phyloP scores from a whole-genome alignment of 129 eudicot species.

The Chrysanthemum seticuspe region DNA sequence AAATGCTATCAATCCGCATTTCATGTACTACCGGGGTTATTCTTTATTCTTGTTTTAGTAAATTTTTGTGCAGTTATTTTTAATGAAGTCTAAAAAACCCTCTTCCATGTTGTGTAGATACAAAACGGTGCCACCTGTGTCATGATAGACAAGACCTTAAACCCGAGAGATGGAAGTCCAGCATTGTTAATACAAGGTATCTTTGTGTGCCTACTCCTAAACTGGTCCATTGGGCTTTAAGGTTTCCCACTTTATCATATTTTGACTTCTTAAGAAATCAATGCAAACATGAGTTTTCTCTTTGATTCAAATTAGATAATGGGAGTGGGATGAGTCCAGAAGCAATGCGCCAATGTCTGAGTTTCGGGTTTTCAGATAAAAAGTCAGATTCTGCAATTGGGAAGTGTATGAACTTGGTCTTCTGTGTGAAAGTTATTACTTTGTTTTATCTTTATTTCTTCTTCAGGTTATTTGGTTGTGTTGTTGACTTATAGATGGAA shows the following conservation, averaged over 20 bases:
- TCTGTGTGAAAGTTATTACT: slow-evolving; percentile 2
- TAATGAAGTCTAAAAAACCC: not conserved
- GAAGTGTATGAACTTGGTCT: slow-evolving; percentile 51
- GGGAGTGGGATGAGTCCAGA: slow-evolving; percentile 96
- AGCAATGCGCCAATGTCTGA: slow-evolving; percentile 75
- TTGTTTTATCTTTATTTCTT: not conserved
- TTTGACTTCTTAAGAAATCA: not conserved
- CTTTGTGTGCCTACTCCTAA: not conserved
- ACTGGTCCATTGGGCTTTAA: not conserved
- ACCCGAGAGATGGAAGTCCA: slow-evolving; percentile 71
- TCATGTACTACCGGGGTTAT: not conserved
- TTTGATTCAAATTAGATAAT: slow-evolving; percentile 55
- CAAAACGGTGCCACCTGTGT: slow-evolving; percentile 80
- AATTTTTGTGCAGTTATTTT: too few species aligned
- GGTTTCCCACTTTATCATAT: slow-evolving; percentile 3
- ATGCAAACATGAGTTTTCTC: not conserved
- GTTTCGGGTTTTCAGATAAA: slow-evolving; percentile 92
- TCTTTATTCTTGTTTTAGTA: not conserved
- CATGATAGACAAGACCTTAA: slow-evolving; percentile 52
- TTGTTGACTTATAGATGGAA: slow-evolving; percentile 72
- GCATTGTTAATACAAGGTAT: slow-evolving; percentile 82
- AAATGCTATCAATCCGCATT: too few species aligned
- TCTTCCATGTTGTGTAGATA: slow-evolving; percentile 42
- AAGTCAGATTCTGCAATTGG: slow-evolving; percentile 71
- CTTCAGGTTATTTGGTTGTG: slow-evolving; percentile 19